These are phyloP conservation scores for Syzygium aqueum DNA, from an alignment of 345 rosid species.

Conservation along the genomic window DNA sequence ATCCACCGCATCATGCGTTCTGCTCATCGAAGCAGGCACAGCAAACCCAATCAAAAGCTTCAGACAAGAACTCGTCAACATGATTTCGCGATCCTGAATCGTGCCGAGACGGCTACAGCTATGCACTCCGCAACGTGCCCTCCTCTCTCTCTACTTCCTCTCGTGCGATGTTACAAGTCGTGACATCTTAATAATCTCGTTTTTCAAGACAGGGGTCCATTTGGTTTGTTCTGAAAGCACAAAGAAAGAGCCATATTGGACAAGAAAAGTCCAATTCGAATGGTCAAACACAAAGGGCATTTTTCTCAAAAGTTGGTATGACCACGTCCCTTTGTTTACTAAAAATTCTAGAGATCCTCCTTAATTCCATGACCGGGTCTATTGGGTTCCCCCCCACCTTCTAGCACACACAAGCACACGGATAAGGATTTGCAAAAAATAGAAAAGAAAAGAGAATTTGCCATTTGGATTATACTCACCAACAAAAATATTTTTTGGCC, in stretches of 20 bases:
- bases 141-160: not conserved
- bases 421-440: not conserved
- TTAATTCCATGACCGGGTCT: constrained; percentile 26
- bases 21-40: not conserved
- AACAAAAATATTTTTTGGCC: not conserved
- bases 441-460: not conserved
- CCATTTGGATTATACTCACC: not conserved
- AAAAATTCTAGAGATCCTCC: constrained; percentile 35
- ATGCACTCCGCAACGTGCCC: not conserved
- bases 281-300: not conserved
- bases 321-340: constrained; percentile 2
- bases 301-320: not conserved
- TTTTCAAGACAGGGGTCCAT: not conserved
- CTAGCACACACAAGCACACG: not conserved
- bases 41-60: not conserved
- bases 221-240: not conserved
- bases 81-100: not conserved
- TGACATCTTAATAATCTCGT: not conserved
- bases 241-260: not conserved
- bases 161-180: not conserved
- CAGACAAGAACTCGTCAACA: not conserved
- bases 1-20: not conserved
- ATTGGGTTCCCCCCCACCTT: constrained; percentile 8
- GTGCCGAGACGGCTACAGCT: not conserved
- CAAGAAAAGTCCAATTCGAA: not conserved